Base-by-base conservation (phyloP, 441 rosid species). In the Populus trichocarpa region DNA sequence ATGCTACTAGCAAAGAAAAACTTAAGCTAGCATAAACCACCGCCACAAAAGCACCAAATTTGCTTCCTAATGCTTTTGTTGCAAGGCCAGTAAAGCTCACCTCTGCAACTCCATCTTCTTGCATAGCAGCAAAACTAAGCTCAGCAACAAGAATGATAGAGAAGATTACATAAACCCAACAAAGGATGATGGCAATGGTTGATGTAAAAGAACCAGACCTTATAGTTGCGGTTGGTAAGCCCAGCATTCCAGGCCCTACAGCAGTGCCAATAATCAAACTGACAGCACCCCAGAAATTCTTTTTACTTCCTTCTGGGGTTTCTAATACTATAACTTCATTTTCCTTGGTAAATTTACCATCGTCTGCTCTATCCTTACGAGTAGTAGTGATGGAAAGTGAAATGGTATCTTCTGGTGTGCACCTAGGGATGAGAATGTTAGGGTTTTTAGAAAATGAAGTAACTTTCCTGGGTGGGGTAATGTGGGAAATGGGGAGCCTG, bases 281-380 rank as follows among this genome's bases (percentile, higher is more conserved):
- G 72, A 93, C 96, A 67, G 96, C 98, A 83, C 97, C 98, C 99
- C 98, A 95, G 81, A 93, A 95, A 81, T 84, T 91, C 83, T 87
- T 92, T 13, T 79, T 71, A 3, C 22, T 67, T 18, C 69, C 50
- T 77, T 73, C 78, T 5, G 72, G 77, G 64, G 84, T 70, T 59
- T 38, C 77, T 79, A 76, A 14, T 14, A 14, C 57, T 38, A 73
- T 77, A 71, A 18, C 42, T 53, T 76, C 69, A 75, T 79, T 69
- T 13, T 40, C 8, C 20, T 77, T 46, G 74, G 69, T 64, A 70
- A 74, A 67, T 69, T 63, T 79, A 73, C 70, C 81, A 66, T 38
- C 23, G 71, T 33, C 69, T 70, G 32, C 72, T 61, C 76, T 75
- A 16, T 42, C 25, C 22, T 38, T 71, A 71, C 67, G 6, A 80